Evolutionary conservation across 2,329 filamentous ascomycete genomes (phyloP).

Genomic region (Paecilomyces sp.): DNA sequence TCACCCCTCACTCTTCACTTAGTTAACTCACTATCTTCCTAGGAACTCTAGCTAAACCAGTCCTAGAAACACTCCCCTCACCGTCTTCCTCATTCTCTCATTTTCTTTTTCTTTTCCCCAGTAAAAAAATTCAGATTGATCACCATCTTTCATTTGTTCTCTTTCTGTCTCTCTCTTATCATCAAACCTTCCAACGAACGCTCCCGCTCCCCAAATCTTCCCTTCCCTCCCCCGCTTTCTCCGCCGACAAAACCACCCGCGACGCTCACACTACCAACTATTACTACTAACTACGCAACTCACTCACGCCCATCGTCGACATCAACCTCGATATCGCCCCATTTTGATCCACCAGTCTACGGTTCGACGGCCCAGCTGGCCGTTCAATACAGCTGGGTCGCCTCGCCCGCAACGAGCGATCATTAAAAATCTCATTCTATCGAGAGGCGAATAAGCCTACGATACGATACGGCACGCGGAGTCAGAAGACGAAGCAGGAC

Average conservation of each 20-base stretch:
- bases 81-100: no score
- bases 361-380: conserved; percentile 10
- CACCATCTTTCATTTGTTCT: no score
- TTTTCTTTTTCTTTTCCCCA: no score
- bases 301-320: no score
- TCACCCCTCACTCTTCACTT: no score
- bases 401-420: conserved; percentile 5
- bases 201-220: neutral
- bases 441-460: neutral
- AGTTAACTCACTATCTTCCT: no score
- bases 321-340: neutral
- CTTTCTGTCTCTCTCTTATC: no score
- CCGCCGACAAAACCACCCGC: neutral
- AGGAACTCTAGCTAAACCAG: no score
- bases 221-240: neutral
- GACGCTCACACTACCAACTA: neutral
- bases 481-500: neutral
- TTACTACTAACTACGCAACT: no score
- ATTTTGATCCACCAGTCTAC: conserved; percentile 1
- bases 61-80: no score
- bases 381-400: conserved; percentile 11
- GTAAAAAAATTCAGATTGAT: no score
- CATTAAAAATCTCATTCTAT: neutral
- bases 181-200: no score
- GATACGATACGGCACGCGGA: neutral